Evolutionary conservation across 768 basidiomycete species (phyloP), one percentile per base, ranked within the genome.

Genomic region (Boletus coccyginus): DNA sequence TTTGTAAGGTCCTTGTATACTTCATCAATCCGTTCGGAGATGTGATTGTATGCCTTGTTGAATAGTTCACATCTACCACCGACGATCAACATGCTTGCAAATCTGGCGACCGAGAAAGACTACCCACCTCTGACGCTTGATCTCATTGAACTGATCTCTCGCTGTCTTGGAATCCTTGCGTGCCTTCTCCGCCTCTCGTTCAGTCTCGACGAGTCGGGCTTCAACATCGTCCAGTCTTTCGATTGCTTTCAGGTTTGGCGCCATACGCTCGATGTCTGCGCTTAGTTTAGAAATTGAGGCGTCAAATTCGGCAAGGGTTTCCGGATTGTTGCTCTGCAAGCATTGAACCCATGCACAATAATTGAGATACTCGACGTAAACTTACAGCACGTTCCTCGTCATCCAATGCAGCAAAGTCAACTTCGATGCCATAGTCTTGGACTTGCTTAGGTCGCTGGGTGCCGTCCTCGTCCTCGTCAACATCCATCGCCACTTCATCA

Each of bases 1-100:
- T 96, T 98, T 0, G 97, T 98, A 16, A 98, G 81, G 61, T 98
- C 94, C 73, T 98, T 98, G 76, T 99, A 99, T 1, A 98, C 95
- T 59, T 87, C 81, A 66, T 98, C 95, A 60, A 99, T 99, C 40
- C 85, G 80, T 57, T 95, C 93, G 12, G 95, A 91, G 53, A 99
- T 98, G 65, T 99, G 95, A 58, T 87, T 88, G 76, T 94, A 99
- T 0, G 97, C 97, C 62, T 89, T 92, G 73, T 95, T 94, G 79
- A 98, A 98, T 24, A 96, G 70, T 56, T 98, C 92, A 52, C 81
- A 83, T 62, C 88, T 72, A 47, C 40, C 43, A 19, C 17, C 40
- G 41, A 29, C 10, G n/a, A 55, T 60, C 49, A 53, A 47, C 11
- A 52, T n/a, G 19, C 29, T 13, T 33, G 43, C 6, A 53, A 38